Evolutionary conservation across 2,329 filamentous ascomycete species (phyloP).

Genomic region (Drechslerella coelobrocha): DNA sequence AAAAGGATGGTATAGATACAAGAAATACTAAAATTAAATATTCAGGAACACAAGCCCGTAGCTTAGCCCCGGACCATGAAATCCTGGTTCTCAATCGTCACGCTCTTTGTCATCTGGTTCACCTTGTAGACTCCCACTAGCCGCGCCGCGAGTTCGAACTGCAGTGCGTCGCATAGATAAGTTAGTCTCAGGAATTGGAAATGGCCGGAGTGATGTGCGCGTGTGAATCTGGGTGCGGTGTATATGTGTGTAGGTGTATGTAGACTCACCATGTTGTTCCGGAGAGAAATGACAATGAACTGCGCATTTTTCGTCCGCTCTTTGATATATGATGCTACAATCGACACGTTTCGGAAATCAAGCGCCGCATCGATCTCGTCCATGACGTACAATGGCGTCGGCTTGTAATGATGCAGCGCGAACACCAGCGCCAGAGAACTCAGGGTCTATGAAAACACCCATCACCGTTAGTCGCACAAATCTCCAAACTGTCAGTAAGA

Average conservation of each 20-base stretch:
- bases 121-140: slow-evolving; percentile 99
- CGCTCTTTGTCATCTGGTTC: slow-evolving; percentile 96
- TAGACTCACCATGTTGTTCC: slow-evolving; percentile 90
- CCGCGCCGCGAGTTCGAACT: slow-evolving; percentile 91
- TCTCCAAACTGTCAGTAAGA: not conserved
- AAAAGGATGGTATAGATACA: not conserved
- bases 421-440: slow-evolving; percentile 95
- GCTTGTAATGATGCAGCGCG: slow-evolving; percentile 96
- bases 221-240: no score
- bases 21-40: not conserved
- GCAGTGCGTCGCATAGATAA: slow-evolving; percentile 6
- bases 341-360: slow-evolving; percentile 97
- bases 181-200: not conserved
- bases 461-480: slow-evolving; percentile 27
- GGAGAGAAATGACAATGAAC: slow-evolving; percentile 95
- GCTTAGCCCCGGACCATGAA: slow-evolving; percentile 64
- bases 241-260: no score
- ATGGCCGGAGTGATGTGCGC: no score
- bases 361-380: slow-evolving; percentile 98
- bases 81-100: slow-evolving; percentile 84
- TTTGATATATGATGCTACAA: slow-evolving; percentile 98
- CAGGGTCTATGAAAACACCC: slow-evolving; percentile 66
- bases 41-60: not conserved
- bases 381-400: slow-evolving; percentile 98
- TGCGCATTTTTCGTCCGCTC: slow-evolving; percentile 99